A percentile compares a stretch with the other conserved stretches of the same genome.
These are phyloP conservation scores for Talaromyces funiculosus DNA, from an alignment of 2,329 filamentous ascomycete genomes.

Conservation along the genomic window DNA sequence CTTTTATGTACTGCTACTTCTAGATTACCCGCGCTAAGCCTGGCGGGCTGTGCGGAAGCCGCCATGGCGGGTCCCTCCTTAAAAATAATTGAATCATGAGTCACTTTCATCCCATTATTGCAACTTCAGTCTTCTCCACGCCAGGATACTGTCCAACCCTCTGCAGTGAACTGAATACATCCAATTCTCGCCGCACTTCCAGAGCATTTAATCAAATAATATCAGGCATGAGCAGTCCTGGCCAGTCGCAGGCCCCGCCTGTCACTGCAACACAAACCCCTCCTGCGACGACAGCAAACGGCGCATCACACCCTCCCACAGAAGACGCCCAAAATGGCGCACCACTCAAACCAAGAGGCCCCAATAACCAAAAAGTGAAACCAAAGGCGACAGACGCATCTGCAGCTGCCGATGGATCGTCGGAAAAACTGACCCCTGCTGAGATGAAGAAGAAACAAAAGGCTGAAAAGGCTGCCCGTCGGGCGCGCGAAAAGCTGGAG, in stretches of 20 bases:
- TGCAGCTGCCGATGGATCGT: constrained; percentile 20
- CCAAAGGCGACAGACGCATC: constrained; percentile 12
- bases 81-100: background rate
- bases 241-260: constrained; percentile 5
- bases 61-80: constrained; percentile 1
- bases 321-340: background rate
- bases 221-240: constrained; percentile 10
- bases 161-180: background rate
- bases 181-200: too few species aligned
- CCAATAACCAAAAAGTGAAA: constrained; percentile 7
- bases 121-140: background rate
- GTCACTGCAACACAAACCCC: constrained; percentile 1
- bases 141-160: background rate
- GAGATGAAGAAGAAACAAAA: constrained; percentile 85
- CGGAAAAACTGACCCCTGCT: constrained; percentile 46
- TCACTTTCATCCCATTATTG: constrained; percentile 5
- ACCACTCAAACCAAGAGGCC: background rate
- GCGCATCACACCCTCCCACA: constrained; percentile 8
- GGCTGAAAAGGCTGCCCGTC: constrained; percentile 81
- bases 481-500: constrained; percentile 63
- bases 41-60: background rate
- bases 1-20: background rate
- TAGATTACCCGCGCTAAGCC: background rate
- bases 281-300: background rate
- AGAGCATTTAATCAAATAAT: background rate